Evolutionary conservation across 306 rosid species (phyloP), one percentile per base, ranked within the genome.

Genomic region (Benincasa hispida): DNA sequence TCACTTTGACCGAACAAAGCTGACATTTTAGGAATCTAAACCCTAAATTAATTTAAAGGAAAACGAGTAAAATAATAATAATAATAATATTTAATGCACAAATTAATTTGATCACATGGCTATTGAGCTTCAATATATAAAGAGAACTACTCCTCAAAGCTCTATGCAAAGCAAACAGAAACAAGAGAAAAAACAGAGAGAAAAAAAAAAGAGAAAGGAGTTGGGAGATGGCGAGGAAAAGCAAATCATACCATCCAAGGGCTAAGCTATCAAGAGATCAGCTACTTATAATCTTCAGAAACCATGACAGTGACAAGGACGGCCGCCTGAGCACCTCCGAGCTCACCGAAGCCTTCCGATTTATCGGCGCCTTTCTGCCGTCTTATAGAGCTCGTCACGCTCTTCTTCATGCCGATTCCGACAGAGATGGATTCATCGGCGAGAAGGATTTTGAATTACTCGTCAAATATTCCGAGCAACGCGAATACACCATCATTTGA

Each of bases 351-450:
- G 82, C 78, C 14, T 79, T 79, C 19, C 34, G 54, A 3, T 18
- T 4, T 28, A 72, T 79, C 6, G 78, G 78, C 24, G 60, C 79
- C 5, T 3, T 55, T 42, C 5, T 37, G 0, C 79, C 79, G 8
- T 0, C 27, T 2, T 19, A 15, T 67, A 30, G 76, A 53, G 79
- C 69, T 41, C 15, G 13, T 1, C 58, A 59, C 5, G 68, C 68
- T 10, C 76, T 63, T 4, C 10, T 41, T 50, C 63, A 74, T 12
- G 17, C 66, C 10, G 87, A 83, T 24, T 53, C 51, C 1, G 81
- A 80, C 18, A 37, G 77, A 59, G 86, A 83, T 22, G 81, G 86
- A 2, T 77, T 65, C 15, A 74, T 83, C 28, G 74, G 74, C 3
- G 82, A 73, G 9, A 48, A 73, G 7, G 84, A 80, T 8, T 78